Base-by-base conservation (phyloP, 2,329 filamentous ascomycete genomes). In the Sphaerostilbella broomeana region DNA sequence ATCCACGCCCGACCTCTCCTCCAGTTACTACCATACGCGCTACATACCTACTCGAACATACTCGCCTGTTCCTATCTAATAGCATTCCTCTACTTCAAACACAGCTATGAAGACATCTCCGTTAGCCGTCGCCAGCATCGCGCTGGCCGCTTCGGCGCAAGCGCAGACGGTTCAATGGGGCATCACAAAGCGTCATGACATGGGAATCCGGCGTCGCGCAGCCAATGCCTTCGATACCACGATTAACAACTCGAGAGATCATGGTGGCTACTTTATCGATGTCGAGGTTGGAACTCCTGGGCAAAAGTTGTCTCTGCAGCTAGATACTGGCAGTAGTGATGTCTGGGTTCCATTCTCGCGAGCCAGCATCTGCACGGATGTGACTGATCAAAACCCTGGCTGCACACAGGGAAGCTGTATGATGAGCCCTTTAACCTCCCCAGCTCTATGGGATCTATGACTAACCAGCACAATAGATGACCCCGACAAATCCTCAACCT, bases 311-410 rank as follows among this genome's bases (percentile, higher is more conserved):
- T 70, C 67, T 2, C 58, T 82, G 37, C 75, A 79, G 54, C 64
- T 82, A 30, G 78, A 82, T 57, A 82, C 78, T 1, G 79, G 77
- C 28, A 80, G 75, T 51, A 79, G 75, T 45, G 79, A 83, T 58
- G 69, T 77, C 16, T 82, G 79, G 78, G 68, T 81, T 26, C 68
- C 71, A 11, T 57, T 58, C 29, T 56, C 50, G 42, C 34, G 39
- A 5, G 58, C 68, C 2, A 45, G 44, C 22, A 62, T 70, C 10
- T 76, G 72, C 52, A 43, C 57, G 12, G 44, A 49, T 6, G 45
- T 43, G 6, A 35, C 46, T 13, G 36, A 27, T 9, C 44, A 44
- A 2, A 45, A 45, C 16, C 43, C 43, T 6, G 63, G 63, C 7
- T 72, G 69, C 44, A 53, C 54, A 12, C 51, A 67, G 28, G 70